These are phyloP conservation scores for Grosmannia serpens DNA, from an alignment of 2,329 filamentous ascomycete genomes.

Conservation along the genomic window DNA sequence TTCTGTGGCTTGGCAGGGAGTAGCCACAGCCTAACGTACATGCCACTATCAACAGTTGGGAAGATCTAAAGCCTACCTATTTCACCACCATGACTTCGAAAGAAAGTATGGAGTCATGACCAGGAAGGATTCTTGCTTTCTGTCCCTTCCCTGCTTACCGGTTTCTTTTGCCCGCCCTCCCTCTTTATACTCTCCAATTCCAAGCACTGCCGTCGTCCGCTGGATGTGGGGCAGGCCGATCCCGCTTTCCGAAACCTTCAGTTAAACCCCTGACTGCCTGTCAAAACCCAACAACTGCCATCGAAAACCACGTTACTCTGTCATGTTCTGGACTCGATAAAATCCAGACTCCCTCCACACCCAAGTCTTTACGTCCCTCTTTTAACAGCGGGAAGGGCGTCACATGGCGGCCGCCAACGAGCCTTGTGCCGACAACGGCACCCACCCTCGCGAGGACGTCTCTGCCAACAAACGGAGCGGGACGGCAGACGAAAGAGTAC, in stretches of 20 bases:
- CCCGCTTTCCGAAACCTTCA: constrained; percentile 7
- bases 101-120: background rate
- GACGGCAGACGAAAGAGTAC: background rate
- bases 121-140: background rate
- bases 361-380: background rate
- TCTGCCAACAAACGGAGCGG: background rate
- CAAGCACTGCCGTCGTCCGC: background rate
- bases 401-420: constrained; percentile 8
- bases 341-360: background rate
- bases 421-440: background rate
- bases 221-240: constrained; percentile 8
- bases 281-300: background rate
- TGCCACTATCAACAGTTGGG: background rate
- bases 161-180: background rate
- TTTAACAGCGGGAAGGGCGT: background rate
- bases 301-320: background rate
- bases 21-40: background rate
- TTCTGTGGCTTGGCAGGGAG: background rate
- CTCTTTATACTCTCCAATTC: background rate
- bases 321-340: background rate
- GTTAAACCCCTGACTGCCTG: constrained; percentile 2
- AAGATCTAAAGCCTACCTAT: background rate
- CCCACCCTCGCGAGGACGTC: background rate
- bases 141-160: background rate
- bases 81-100: background rate